Conservation (phyloP, 2,329 filamentous ascomycete genomes). For the Cytospora piceae region DNA sequence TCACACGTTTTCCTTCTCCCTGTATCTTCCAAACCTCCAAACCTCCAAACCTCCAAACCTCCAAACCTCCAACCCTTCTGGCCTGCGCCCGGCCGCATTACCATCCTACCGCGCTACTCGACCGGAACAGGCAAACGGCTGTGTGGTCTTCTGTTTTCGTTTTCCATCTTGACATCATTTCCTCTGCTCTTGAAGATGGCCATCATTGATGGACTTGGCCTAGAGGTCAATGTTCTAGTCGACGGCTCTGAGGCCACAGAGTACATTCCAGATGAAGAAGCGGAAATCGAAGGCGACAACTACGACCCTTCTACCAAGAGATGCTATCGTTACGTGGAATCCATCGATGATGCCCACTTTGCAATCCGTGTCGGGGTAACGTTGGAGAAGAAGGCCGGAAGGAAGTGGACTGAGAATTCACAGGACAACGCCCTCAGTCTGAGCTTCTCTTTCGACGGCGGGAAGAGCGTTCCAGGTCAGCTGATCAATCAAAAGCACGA, state of each 20-base stretch:
- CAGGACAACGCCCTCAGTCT: conserved; percentile 27
- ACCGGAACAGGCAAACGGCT: background rate
- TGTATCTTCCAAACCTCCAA: too few relatives aligned
- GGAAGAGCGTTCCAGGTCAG: fast-evolving
- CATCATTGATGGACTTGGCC: conserved; percentile 16
- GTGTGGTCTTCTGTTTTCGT: background rate
- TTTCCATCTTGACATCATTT: background rate
- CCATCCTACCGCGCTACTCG: background rate
- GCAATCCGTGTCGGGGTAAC: conserved; percentile 31
- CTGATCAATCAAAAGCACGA: background rate
- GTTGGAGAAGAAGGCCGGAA: background rate
- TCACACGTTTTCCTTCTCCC: too few relatives aligned
- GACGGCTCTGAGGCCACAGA: background rate
- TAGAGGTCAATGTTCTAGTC: conserved; percentile 13
- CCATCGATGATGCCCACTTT: conserved; percentile 36
- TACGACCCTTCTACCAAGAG: background rate
- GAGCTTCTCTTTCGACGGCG: background rate
- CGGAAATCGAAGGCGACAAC: conserved; percentile 18
- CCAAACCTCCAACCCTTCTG: background rate
- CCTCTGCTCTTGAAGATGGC: conserved; percentile 1
- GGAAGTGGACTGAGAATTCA: background rate
- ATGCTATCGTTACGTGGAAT: conserved; percentile 38
- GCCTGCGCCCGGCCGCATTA: background rate
- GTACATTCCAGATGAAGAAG: conserved; percentile 14
- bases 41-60: too few relatives aligned